Evolutionary conservation across 1,139 yeast genomes (phyloP), one percentile per base, ranked within the genome.

Genomic region (Maudiozyma humilis): DNA sequence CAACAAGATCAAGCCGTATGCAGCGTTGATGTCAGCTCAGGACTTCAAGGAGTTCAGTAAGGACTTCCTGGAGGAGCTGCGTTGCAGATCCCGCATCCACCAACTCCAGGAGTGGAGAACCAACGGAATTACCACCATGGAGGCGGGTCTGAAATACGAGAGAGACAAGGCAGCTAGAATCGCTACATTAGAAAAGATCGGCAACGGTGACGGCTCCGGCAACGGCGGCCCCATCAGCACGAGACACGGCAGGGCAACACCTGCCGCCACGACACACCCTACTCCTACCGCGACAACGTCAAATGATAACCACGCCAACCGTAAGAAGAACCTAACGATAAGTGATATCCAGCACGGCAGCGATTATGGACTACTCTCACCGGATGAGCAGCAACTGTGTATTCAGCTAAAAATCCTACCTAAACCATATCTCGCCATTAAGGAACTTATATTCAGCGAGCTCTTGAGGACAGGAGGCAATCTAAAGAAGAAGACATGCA

Each of bases 51-150:
- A 73, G 13, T 87, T 91, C 57, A 67, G 82, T 2, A 76, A 73
- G 35, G 94, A 85, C 58, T 73, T 88, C 49, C 59, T 87, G 44
- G 76, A 79, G 4, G 98, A 91, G 63, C 72, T 87, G 43, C 79
- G 78, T 55, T 81, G 87, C 55, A 74, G 97, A 44, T 75, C 82
- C 33, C 74, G 94, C 49, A 88, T 91, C 44, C 83, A 83, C 44
- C 96, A 88, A 65, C 68, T 93, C 35, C 98, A 91, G 62, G 91
- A 82, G 56, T 93, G 96, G 88, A 76, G 99, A 49, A 75, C 82
- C 39, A 81, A 86, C 60, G 99, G 99, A 2, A 75, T 91, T 40
- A 82, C 88, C 2, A 78, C 88, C 0, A 56, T 87, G 44, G 96
- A 89, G 47, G 85, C 78, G 46, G 98, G 97, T 5, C 69, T 73